Base-by-base conservation (phyloP, 306 rosid species). In the Oxytropis ochrocephala region DNA sequence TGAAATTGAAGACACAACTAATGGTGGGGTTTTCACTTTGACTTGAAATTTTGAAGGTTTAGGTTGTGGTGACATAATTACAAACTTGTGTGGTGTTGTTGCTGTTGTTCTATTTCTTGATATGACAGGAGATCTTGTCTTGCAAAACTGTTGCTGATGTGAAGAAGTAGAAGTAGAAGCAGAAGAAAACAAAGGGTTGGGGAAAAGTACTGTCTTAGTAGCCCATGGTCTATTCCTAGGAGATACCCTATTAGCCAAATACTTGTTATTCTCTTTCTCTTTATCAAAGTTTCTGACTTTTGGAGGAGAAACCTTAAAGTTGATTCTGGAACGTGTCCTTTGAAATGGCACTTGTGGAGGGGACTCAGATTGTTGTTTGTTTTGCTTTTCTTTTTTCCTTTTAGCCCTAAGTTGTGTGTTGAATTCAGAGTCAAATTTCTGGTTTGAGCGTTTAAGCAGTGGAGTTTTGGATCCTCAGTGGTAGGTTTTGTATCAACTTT, bases 211-310 rank as follows among this genome's bases (percentile, higher is more conserved):
- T 13, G 97, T 47, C 74, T 89, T 95, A 27, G 75, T 91, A 12
- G 83, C 85, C 99, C 97, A 95, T 42, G 95, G 97, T 47, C 73
- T 91, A 64, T 89, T 86, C 78, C 77, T 89, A 0, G 99, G 93
- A 1, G 96, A 95, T 18, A 95, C 90, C 61, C 95, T 84, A 56
- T 91, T 95, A 7, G 97, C 95, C 41, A 79, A 2, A 61, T 84
- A 81, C 66, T 78, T 69, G 14, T 11, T 70, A 41, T 79, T 89
- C 12, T 62, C 51, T 39, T 41, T 62, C 61, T 87, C 92, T 74
- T 77, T 85, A 51, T 85, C 91, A 13, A 66, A 13, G 19, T 87
- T 89, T 73, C 87, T 79, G 16, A 76, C 82, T 42, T 85, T 87
- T 12, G 92, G 95, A 57, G 96, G 97, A 14, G 98, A 90, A 47